phyloP scores from a whole-genome alignment of 2,329 filamentous ascomycete species.

The Chaetothyriales sp. region DNA sequence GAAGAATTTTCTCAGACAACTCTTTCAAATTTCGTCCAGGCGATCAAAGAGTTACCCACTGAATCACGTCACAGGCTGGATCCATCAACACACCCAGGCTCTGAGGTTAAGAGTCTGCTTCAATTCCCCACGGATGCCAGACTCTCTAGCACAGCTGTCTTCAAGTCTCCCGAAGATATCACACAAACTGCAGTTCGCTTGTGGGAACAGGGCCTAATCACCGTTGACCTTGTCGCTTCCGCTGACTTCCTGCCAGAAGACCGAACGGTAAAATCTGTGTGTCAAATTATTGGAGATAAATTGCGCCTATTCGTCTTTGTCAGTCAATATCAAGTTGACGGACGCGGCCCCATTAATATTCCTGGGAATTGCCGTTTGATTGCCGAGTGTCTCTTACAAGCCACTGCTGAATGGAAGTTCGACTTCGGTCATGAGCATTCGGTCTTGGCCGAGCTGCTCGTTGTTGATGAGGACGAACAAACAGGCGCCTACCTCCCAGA shows the following conservation, averaged over 20 bases:
- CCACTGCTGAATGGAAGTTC: conserved; percentile 24
- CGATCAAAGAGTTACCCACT: neutral
- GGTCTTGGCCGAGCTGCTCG: conserved; percentile 22
- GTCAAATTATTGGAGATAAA: conserved; percentile 20
- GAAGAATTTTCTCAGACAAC: neutral
- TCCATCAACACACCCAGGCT: conserved; percentile 29
- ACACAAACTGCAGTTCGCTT: conserved; percentile 23
- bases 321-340: neutral
- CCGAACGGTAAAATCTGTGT: conserved; percentile 22
- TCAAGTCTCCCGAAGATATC: conserved; percentile 25
- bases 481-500: conserved; percentile 16
- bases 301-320: conserved; percentile 24
- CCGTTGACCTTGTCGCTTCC: conserved; percentile 24
- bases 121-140: conserved; percentile 21
- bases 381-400: conserved; percentile 27
- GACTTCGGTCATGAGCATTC: conserved; percentile 27
- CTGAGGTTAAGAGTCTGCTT: conserved; percentile 31
- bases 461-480: conserved; percentile 5
- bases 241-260: conserved; percentile 22
- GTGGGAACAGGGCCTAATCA: conserved; percentile 23
- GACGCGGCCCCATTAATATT: conserved; percentile 22
- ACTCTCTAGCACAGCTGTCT: conserved; percentile 32
- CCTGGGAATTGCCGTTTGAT: conserved; percentile 26
- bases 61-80: conserved; percentile 3
- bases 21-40: neutral